A percentile compares a stretch with the other conserved stretches of the same genome.
These are phyloP conservation scores for Suillus plorans DNA, from an alignment of 768 basidiomycete genomes.

Conservation along the genomic window DNA sequence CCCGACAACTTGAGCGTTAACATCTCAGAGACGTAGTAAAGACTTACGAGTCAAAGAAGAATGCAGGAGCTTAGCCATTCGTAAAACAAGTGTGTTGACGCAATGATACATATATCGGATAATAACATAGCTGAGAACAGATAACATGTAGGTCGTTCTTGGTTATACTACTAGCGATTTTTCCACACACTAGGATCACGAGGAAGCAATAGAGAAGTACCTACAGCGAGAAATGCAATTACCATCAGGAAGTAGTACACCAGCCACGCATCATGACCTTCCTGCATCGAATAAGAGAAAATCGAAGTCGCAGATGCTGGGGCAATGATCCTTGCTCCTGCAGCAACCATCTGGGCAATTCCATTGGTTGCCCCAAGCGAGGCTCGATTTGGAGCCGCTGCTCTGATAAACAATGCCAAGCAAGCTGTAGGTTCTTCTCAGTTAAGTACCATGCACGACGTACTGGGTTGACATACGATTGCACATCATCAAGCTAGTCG, in stretches of 20 bases:
- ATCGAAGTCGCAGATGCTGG: constrained; percentile 61
- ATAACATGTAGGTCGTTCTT: background rate
- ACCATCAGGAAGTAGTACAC: constrained; percentile 25
- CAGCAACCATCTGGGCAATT: constrained; percentile 43
- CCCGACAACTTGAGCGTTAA: too few relatives aligned
- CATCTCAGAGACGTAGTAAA: too few relatives aligned
- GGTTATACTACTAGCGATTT: background rate
- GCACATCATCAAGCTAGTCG: constrained; percentile 23
- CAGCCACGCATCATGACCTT: constrained; percentile 25
- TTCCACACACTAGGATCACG: constrained; percentile 12
- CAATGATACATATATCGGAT: too few relatives aligned
- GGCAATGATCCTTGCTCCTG: constrained; percentile 47
- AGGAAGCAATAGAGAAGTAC: constrained; percentile 26
- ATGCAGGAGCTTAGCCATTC: too few relatives aligned
- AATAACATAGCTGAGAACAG: too few relatives aligned
- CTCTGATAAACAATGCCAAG: background rate
- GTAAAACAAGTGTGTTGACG: too few relatives aligned
- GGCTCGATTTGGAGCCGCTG: constrained; percentile 59
- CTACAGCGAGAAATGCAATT: constrained; percentile 16
- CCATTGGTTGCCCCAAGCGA: constrained; percentile 74
- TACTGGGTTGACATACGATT: background rate
- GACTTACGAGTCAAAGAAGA: too few relatives aligned
- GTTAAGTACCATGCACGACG: background rate
- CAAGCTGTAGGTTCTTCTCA: background rate
- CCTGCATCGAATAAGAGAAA: constrained; percentile 63